Percentiles rank a stretch among this genome's conserved stretches.
These are phyloP conservation scores for Scedosporium apiospermum DNA, from an alignment of 2,329 filamentous ascomycete species.

Conservation along the genomic window DNA sequence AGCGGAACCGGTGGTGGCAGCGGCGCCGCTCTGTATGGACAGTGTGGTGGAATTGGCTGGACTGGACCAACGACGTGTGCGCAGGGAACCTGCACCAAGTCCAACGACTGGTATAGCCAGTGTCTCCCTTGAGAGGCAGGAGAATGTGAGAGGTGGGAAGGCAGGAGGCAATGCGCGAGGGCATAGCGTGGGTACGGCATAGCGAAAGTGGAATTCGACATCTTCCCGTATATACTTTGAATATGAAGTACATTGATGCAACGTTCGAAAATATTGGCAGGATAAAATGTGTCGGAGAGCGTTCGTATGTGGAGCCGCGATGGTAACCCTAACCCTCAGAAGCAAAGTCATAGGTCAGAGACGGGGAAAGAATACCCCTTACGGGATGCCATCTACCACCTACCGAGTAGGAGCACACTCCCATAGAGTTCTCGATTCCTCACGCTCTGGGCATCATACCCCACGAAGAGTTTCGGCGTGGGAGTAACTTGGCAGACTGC, in stretches of 20 bases:
- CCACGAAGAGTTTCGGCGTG: too few relatives aligned
- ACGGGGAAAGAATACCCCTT: too few relatives aligned
- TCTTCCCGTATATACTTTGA: slow-evolving; percentile 1
- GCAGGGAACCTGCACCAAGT: slow-evolving; percentile 10
- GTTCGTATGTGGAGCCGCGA: too few relatives aligned
- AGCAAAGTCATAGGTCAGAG: too few relatives aligned
- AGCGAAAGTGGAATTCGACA: not conserved
- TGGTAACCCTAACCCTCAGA: too few relatives aligned
- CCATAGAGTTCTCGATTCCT: too few relatives aligned
- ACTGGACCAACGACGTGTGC: slow-evolving; percentile 12
- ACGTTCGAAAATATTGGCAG: too few relatives aligned
- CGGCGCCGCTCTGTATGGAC: slow-evolving; percentile 17
- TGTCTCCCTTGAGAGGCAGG: slow-evolving; percentile 8
- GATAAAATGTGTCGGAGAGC: too few relatives aligned
- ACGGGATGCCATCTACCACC: too few relatives aligned
- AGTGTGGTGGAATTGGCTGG: slow-evolving; percentile 14
- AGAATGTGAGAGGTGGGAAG: not conserved
- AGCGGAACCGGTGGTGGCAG: slow-evolving; percentile 16
- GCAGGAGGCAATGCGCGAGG: not conserved
- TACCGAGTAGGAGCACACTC: too few relatives aligned
- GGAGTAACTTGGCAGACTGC: too few relatives aligned
- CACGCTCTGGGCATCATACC: too few relatives aligned
- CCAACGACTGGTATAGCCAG: slow-evolving; percentile 15
- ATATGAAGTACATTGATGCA: not conserved
- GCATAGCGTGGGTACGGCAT: not conserved